Conservation (phyloP, 1,139 yeast genomes). For the Tardiomyces depauwii region DNA sequence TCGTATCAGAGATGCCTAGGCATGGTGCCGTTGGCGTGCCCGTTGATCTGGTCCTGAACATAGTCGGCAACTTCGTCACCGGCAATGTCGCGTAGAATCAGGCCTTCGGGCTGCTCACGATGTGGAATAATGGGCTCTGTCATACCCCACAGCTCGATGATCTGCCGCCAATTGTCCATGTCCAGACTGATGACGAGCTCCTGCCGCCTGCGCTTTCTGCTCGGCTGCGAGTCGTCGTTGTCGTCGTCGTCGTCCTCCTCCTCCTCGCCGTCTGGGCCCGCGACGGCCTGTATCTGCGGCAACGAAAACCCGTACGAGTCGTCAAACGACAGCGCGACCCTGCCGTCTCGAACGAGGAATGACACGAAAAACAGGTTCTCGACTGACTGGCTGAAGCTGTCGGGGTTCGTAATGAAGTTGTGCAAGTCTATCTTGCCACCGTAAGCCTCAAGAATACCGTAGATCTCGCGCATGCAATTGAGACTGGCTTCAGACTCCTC, state of each 20-base stretch:
- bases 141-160: constrained; percentile 38
- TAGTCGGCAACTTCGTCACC: neutral
- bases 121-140: constrained; percentile 43
- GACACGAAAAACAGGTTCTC: constrained; percentile 79
- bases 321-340: constrained; percentile 31
- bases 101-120: constrained; percentile 14
- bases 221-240: no score
- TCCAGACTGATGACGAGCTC: neutral
- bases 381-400: constrained; percentile 64
- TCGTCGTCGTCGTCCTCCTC: neutral
- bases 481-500: constrained; percentile 43
- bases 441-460: constrained; percentile 5
- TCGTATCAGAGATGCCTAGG: no score
- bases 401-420: constrained; percentile 60
- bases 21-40: no score
- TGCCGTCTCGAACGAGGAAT: constrained; percentile 67
- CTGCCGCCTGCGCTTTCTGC: neutral
- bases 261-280: neutral
- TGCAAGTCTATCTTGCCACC: constrained; percentile 37
- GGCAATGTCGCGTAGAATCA: neutral
- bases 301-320: neutral
- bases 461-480: constrained; percentile 26
- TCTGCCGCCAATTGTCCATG: constrained; percentile 5
- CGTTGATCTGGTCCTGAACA: no score
- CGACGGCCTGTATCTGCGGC: neutral